Base-by-base conservation (phyloP, 169 alveolate species). In the Eimeria praecox region DNA sequence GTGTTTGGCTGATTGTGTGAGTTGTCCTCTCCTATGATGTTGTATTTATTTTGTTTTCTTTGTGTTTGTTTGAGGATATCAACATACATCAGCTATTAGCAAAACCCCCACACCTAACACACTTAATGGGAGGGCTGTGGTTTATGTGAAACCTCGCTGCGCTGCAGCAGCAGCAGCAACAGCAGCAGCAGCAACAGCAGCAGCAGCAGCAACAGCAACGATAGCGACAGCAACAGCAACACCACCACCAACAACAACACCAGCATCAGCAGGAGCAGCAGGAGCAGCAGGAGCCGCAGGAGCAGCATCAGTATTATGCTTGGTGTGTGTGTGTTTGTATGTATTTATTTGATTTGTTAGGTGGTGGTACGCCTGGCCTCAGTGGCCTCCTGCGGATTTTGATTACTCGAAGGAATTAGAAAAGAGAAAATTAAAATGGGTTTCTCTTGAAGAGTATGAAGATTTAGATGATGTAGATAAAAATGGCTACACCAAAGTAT, bases 281-380 rank as follows among this genome's bases (percentile, higher is more conserved):
- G n/a, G n/a, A n/a, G n/a, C n/a, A n/a, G n/a, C n/a, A n/a, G 22
- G 27, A 10, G 42, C 12, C 6, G 78, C 30, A 75, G 33, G 62
- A 38, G 86, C 86, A 40, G 33, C 86, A 30, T 0, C 86, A 30
- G 35, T 56, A 38, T n/a, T n/a, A n/a, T n/a, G n/a, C n/a, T 16
- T 27, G 35, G 80, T 2, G 38, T 27, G 49, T n/a, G 82, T n/a
- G 20, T 24, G 24, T 35, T 27, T 87, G 35, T 14, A 54, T 30
- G 66, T 38, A 4, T 0, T 95, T 35, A 95, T 96, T 35, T 87
- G 56, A 96, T 95, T 77, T 78, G 95, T 66, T 80, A 96, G 99
- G 54, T 98, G 99, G 98, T 98, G 98, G 98, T 98, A 98, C 94
- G 99, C 97, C 9, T 97, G 98, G 46, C 99, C 99, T 27, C 98